phyloP scores from a whole-genome alignment of 2,329 filamentous ascomycete species.

The Ascochyta fabae region DNA sequence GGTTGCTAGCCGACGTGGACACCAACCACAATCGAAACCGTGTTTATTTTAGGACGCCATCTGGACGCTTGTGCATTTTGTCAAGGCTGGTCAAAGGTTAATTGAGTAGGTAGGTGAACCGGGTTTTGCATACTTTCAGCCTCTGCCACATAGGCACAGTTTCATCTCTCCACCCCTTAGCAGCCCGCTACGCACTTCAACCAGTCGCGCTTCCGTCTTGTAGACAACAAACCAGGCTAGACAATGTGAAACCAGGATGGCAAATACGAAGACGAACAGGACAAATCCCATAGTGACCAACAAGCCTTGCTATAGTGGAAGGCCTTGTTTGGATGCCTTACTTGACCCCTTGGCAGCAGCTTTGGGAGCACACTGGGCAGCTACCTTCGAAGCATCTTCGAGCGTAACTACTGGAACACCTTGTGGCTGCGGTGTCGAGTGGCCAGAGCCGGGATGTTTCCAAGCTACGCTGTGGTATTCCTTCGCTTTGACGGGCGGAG shows the following conservation, averaged over 20 bases:
- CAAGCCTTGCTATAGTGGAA: constrained; percentile 1
- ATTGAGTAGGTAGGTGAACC: neutral
- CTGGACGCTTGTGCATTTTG: neutral
- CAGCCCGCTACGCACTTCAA: constrained; percentile 31
- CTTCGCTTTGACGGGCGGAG: neutral
- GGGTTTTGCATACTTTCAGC: neutral
- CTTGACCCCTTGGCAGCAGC: neutral
- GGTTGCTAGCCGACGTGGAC: neutral
- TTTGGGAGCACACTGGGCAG: neutral
- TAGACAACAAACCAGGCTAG: constrained; percentile 39
- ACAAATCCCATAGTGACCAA: constrained; percentile 17
- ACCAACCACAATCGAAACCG: neutral
- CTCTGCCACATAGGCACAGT: constrained; percentile 36
- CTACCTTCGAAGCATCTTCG: neutral
- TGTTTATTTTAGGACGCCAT: too few relatives aligned
- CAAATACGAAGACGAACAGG: constrained; percentile 27
- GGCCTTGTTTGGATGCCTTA: neutral
- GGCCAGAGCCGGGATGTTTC: neutral
- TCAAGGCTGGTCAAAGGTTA: too few relatives aligned
- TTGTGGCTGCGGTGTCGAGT: neutral
- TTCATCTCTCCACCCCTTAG: constrained; percentile 40
- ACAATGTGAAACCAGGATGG: constrained; percentile 34
- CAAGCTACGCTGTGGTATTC: neutral
- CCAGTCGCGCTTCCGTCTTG: constrained; percentile 37
- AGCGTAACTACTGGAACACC: neutral